Conservation (phyloP, 768 basidiomycete species). For the Tylopilus rubrobrunneus region DNA sequence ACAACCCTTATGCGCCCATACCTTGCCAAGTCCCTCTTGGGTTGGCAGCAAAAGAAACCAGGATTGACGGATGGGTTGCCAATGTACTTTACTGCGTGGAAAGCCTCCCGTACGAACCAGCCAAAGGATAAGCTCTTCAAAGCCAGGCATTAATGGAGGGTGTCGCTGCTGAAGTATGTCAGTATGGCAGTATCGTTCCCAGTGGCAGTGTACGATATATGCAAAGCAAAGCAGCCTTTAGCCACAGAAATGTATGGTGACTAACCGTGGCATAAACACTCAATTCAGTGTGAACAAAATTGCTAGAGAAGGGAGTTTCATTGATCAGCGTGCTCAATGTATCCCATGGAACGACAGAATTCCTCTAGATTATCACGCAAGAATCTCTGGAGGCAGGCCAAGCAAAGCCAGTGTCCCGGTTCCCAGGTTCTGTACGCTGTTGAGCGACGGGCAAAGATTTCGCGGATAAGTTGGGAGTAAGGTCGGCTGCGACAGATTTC, state of each 20-base stretch:
- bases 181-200: background rate
- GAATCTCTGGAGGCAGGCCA: constrained; percentile 6
- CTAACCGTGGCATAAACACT: no score
- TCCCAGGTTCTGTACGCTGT: constrained; percentile 5
- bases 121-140: constrained; percentile 5
- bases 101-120: constrained; percentile 13
- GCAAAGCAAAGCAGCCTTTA: background rate
- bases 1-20: constrained; percentile 19
- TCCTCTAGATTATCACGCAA: constrained; percentile 9
- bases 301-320: background rate
- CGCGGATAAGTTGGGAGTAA: constrained; percentile 5
- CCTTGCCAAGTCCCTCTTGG: constrained; percentile 29
- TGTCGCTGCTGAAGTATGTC: background rate
- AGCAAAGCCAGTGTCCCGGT: constrained; percentile 12
- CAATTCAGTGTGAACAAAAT: no score
- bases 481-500: constrained; percentile 5
- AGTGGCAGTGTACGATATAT: background rate
- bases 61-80: constrained; percentile 33
- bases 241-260: no score
- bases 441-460: constrained; percentile 3
- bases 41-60: constrained; percentile 31
- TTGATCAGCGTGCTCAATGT: background rate
- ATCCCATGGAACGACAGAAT: no score
- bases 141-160: background rate
- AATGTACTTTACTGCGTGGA: constrained; percentile 27